Conservation (phyloP, 2,329 filamentous ascomycete species). For the Daldinia eschscholtzii region DNA sequence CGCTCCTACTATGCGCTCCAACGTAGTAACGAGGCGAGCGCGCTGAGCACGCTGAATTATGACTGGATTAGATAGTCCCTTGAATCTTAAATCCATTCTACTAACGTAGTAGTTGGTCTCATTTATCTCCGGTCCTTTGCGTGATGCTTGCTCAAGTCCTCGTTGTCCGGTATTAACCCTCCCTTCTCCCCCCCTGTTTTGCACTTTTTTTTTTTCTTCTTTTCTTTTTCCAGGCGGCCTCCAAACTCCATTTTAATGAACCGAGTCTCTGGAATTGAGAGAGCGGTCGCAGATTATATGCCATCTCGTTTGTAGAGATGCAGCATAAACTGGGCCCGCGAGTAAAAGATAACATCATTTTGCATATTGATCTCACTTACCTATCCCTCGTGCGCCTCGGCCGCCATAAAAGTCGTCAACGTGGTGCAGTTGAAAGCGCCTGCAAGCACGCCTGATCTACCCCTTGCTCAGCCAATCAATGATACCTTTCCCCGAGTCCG, state of each 20-base stretch:
- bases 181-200: slow-evolving; percentile 3
- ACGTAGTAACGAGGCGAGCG: slow-evolving; percentile 38
- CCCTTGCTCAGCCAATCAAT: slow-evolving; percentile 38
- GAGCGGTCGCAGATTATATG: slow-evolving; percentile 31
- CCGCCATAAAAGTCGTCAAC: slow-evolving; percentile 32
- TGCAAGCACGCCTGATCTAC: slow-evolving; percentile 45
- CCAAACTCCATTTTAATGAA: slow-evolving; percentile 24
- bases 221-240: slow-evolving; percentile 26
- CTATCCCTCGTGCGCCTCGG: slow-evolving; percentile 33
- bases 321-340: slow-evolving; percentile 32
- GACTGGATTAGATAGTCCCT: slow-evolving; percentile 16
- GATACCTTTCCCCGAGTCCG: slow-evolving; percentile 27
- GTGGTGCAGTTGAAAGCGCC: slow-evolving; percentile 43
- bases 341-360: slow-evolving; percentile 41
- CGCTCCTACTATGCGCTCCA: slow-evolving; percentile 15
- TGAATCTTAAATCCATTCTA: slow-evolving; percentile 16
- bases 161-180: neutral
- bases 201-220: slow-evolving; percentile 3
- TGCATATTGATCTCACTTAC: slow-evolving; percentile 43
- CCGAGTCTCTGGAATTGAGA: slow-evolving; percentile 36
- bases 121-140: slow-evolving; percentile 1
- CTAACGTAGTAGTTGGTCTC: neutral
- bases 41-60: slow-evolving; percentile 26
- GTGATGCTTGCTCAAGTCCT: slow-evolving; percentile 1
- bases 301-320: slow-evolving; percentile 34